These are phyloP conservation scores for Simmondsia chinensis DNA, from an alignment of 148 eudicot species.

Conservation along the genomic window DNA sequence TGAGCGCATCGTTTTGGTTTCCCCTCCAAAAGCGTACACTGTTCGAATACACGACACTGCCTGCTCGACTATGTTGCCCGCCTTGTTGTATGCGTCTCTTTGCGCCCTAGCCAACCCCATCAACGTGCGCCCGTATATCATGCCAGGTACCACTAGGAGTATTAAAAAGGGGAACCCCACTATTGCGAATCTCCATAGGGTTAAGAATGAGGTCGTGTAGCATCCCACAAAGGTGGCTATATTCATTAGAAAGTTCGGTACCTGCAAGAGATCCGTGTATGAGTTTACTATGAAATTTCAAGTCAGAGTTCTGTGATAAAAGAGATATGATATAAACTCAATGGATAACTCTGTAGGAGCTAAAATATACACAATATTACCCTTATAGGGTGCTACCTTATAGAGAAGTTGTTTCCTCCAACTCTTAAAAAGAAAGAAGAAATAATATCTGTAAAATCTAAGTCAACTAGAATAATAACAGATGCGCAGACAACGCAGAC, in stretches of 20 bases:
- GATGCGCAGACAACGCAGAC: too few species aligned
- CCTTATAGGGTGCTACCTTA: too few species aligned
- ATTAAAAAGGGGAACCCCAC: slow-evolving; percentile 20
- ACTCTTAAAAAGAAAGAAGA: too few species aligned
- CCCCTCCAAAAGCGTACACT: slow-evolving; percentile 29
- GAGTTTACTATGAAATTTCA: too few species aligned
- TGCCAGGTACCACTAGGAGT: slow-evolving; percentile 22
- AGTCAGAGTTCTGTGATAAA: too few species aligned
- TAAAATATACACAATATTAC: too few species aligned
- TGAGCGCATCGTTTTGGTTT: slow-evolving; percentile 8
- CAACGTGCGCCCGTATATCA: slow-evolving; percentile 21
- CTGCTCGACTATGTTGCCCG: slow-evolving; percentile 25
- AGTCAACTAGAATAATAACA: too few species aligned
- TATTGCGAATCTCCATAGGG: slow-evolving; percentile 27
- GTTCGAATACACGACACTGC: slow-evolving; percentile 28
- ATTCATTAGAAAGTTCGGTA: slow-evolving; percentile 26
- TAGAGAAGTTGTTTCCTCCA: too few species aligned
- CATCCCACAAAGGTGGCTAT: slow-evolving; percentile 13
- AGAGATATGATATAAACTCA: too few species aligned
- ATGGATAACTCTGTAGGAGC: too few species aligned
- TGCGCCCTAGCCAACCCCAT: slow-evolving; percentile 20
- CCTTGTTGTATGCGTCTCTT: slow-evolving; percentile 21
- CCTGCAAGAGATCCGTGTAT: too few species aligned
- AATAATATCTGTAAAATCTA: too few species aligned
- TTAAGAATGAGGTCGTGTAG: slow-evolving; percentile 12